Evolutionary conservation across 352 stramenopile genomes (phyloP).

Genomic region (Phytopythium chamaehyphon): DNA sequence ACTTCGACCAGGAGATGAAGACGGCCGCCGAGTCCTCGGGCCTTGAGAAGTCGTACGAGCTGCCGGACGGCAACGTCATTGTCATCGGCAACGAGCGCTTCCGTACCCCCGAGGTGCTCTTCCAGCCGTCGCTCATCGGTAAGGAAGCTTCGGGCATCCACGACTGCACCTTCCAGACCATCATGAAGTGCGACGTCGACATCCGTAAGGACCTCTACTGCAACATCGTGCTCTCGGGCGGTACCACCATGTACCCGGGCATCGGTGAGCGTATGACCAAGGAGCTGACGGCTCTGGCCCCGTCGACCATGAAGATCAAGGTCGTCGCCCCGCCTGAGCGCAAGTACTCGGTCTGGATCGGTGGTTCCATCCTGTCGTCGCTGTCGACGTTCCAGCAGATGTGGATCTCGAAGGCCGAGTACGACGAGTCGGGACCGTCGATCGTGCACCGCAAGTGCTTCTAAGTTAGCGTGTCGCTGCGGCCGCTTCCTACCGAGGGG

Average conservation of each 20-base stretch:
- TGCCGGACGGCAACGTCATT: slow-evolving; percentile 98
- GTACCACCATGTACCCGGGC: slow-evolving; percentile 95
- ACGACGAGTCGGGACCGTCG: background rate
- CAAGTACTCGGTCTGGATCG: slow-evolving; percentile 98
- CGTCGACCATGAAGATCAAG: slow-evolving; percentile 95
- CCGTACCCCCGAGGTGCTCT: slow-evolving; percentile 94
- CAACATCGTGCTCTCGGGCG: slow-evolving; percentile 96
- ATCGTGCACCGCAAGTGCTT: slow-evolving; percentile 84
- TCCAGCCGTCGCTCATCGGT: slow-evolving; percentile 93
- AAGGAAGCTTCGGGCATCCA: slow-evolving; percentile 81
- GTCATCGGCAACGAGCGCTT: slow-evolving; percentile 96
- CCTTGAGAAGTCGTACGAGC: slow-evolving; percentile 95
- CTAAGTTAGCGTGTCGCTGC: slow-evolving; percentile 38
- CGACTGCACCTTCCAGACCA: slow-evolving; percentile 70
- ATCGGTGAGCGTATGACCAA: slow-evolving; percentile 94
- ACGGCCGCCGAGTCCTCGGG: slow-evolving; percentile 59
- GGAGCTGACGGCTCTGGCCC: slow-evolving; percentile 87
- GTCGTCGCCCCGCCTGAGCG: slow-evolving; percentile 91
- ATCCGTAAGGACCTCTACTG: slow-evolving; percentile 93
- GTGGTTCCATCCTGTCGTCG: slow-evolving; percentile 86
- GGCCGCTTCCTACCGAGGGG: background rate
- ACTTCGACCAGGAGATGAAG: slow-evolving; percentile 94
- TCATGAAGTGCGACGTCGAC: slow-evolving; percentile 92
- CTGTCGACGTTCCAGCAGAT: slow-evolving; percentile 5
- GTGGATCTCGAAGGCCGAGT: slow-evolving; percentile 5